These are phyloP conservation scores for Penicillium sp. DNA, from an alignment of 2,329 filamentous ascomycete genomes.

Conservation along the genomic window DNA sequence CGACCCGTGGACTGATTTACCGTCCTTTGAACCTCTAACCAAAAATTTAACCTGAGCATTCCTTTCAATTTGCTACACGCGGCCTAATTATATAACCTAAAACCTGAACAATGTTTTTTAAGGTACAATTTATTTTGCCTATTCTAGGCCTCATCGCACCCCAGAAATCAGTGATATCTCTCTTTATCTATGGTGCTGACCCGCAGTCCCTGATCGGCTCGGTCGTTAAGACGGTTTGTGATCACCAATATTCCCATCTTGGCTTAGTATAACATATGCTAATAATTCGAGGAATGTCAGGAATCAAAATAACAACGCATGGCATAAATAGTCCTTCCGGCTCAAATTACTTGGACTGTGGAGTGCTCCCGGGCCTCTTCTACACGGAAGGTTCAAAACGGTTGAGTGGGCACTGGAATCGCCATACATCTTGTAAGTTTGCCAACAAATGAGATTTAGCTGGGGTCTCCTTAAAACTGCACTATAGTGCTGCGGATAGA, in stretches of 20 bases:
- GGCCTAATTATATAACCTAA: not conserved
- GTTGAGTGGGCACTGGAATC: constrained; percentile 3
- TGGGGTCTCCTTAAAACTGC: too few relatives aligned
- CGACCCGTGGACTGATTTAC: too few relatives aligned
- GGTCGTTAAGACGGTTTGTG: constrained; percentile 22
- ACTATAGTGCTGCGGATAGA: constrained; percentile 2
- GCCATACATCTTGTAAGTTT: not conserved
- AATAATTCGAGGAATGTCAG: not conserved
- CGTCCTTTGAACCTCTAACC: too few relatives aligned
- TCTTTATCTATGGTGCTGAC: constrained; percentile 25
- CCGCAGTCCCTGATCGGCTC: constrained; percentile 24
- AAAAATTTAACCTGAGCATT: too few relatives aligned
- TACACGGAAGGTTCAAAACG: constrained; percentile 17
- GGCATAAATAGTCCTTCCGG: constrained; percentile 9
- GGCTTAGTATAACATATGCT: not conserved
- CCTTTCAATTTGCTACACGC: too few relatives aligned
- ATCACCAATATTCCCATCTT: constrained; percentile 10
- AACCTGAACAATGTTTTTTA: not conserved
- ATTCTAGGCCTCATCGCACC: not conserved
- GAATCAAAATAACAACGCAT: not conserved
- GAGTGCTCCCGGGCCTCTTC: constrained; percentile 26
- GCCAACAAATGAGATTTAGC: not conserved
- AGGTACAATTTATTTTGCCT: not conserved
- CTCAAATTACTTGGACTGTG: constrained; percentile 21
- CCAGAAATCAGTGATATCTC: constrained; percentile 19